Base-by-base conservation (phyloP, 768 basidiomycete genomes). In the Boletus pseudopeckii region DNA sequence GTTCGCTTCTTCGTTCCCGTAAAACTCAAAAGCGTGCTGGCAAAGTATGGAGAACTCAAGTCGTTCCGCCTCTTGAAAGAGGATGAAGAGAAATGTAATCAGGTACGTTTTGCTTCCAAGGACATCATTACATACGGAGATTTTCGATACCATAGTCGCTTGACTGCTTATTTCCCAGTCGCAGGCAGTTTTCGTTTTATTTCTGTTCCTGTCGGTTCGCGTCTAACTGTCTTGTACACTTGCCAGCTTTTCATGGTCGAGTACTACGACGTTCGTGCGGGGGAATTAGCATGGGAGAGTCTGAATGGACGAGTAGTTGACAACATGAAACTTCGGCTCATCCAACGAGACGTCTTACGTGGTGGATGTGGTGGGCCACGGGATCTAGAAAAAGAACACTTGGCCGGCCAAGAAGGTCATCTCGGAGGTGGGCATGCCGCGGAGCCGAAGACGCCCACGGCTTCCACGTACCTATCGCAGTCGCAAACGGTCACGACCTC, bases 191-290 rank as follows among this genome's bases (percentile, higher is more conserved):
- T 54, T 41, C 28, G 18, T 48, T 41, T 44, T 34, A 24, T 52
- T 48, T 52, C 14, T 47, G 30, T 44, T 50, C n/a, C 28, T 26
- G 24, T 50, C 43, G 30, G 33, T 45, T 49, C 36, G 17, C 9
- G 17, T 56, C 64, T 68, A 26, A 70, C 62, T 13, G 18, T 13
- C 41, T 59, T 52, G 26, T 52, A 41, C 54, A 10, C 46, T 47
- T 26, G 34, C 6, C 55, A 77, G 68, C 68, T 77, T 28, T 89
- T 83, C 67, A 71, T 70, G 38, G 79, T 84, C 48, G 87, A 90
- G 57, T 92, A 80, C 64, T 86, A 77, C 63, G 88, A 91, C 62
- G 74, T 81, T 26, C 77, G 86, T 24, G 77, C 78, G 37, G 82
- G 86, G 7, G 70, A 75, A 37, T 61, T 65, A 11, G 87, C 88